Evolutionary conservation across 306 rosid genomes (phyloP).

Genomic region (Malus domestica): ASM211411v1 NC_041804.1:32428001-32428500

Average conservation of each 20-base stretch:
- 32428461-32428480: accelerated
- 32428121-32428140: conserved; percentile 78
- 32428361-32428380: conserved; percentile 35
- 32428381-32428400: conserved; percentile 56
- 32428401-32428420: conserved; percentile 88
- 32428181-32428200: conserved; percentile 23
- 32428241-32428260: conserved; percentile 30
- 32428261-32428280: conserved; percentile 16
- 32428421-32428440: background rate
- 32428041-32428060: conserved; percentile 52
- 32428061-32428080: conserved; percentile 64
- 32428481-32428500: accelerated
- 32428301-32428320: conserved; percentile 58
- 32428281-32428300: conserved; percentile 31
- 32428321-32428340: conserved; percentile 50
- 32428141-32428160: conserved; percentile 87
- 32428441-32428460: no score
- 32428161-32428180: conserved; percentile 57
- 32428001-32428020: conserved; percentile 19
- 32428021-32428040: conserved; percentile 12
- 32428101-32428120: conserved; percentile 73
- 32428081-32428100: conserved; percentile 43
- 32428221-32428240: conserved; percentile 46
- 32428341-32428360: conserved; percentile 56
- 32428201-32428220: conserved; percentile 70